These are phyloP conservation scores for Triangularia setosa DNA, from an alignment of 2,329 filamentous ascomycete genomes.

Conservation along the genomic window DNA sequence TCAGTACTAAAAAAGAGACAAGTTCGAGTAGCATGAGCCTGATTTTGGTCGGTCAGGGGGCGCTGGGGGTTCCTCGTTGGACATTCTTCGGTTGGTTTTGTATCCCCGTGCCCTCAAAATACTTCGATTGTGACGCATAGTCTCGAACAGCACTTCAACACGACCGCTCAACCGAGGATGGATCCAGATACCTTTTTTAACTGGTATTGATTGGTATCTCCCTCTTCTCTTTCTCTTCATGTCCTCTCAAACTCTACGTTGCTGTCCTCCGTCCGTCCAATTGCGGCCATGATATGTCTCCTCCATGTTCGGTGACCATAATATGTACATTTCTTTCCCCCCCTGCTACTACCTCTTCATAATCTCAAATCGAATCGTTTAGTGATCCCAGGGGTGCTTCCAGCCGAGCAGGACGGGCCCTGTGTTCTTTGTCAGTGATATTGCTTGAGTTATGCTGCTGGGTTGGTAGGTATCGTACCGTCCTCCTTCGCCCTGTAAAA, in stretches of 20 bases:
- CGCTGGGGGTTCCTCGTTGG: too few relatives aligned
- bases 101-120: too few relatives aligned
- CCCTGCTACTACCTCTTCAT: neutral
- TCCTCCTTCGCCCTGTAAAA: constrained; percentile 98
- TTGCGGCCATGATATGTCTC: neutral
- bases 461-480: constrained; percentile 46
- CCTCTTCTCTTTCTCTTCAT: neutral
- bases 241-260: neutral
- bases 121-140: too few relatives aligned
- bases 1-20: too few relatives aligned
- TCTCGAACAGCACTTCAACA: neutral
- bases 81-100: too few relatives aligned
- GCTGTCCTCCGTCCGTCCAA: neutral
- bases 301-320: neutral
- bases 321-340: neutral
- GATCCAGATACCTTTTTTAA: neutral
- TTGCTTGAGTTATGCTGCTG: neutral
- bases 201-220: neutral
- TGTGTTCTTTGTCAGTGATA: constrained; percentile 29
- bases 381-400: constrained; percentile 98
- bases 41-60: too few relatives aligned
- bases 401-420: constrained; percentile 77
- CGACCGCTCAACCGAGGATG: too few relatives aligned
- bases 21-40: too few relatives aligned
- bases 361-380: constrained; percentile 31